Base-by-base conservation (phyloP, 192 early-diverging fungal genomes). In the Podochytrium sp. region DNA sequence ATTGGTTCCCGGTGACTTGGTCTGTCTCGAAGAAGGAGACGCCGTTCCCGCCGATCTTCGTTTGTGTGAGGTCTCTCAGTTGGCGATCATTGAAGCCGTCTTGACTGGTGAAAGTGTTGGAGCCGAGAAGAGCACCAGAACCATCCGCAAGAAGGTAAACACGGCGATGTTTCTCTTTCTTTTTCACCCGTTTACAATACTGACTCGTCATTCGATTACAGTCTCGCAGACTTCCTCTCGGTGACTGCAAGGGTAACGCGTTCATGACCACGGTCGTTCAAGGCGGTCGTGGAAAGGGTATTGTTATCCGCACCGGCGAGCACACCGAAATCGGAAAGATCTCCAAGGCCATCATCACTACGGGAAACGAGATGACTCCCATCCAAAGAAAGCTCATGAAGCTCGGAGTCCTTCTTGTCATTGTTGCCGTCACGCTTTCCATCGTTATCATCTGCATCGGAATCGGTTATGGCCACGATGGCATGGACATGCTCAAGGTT, bases 221-320 rank as follows among this genome's bases (percentile, higher is more conserved):
- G 79, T 90, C 90, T 12, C 79, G 91, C 42, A 85, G 84, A 51
- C 78, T 92, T 3, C 90, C 96, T 0, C 81, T 98, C 5, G 93
- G 91, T 58, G 97, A 99, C 63, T 98, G 97, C 79, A 95, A 92
- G 78, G 93, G 96, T 49, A 97, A 94, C 76, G 95, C 94, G 5
- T 99, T 99, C 78, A 98, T 97, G 96, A 91, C 95, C 10, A 99
- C 96, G 1, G 84, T 93, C 4, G 94, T 98, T 33, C 87, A 94
- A 37, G 88, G 91, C 29, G 97, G 97, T 32, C 90, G 97, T 39
- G 96, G 90, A 16, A 93, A 93, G 56, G 97, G 95, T 29, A 86
- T 99, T 56, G 97, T 98, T 18, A 95, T 96, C 23, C 86, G 95
- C 61, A 96, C 93, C 3, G 97, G 96, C 40, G 68, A 84, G 30